Conservation (phyloP, 1,284 basidiomycete genomes). For the Testicularia cyperi region DNA sequence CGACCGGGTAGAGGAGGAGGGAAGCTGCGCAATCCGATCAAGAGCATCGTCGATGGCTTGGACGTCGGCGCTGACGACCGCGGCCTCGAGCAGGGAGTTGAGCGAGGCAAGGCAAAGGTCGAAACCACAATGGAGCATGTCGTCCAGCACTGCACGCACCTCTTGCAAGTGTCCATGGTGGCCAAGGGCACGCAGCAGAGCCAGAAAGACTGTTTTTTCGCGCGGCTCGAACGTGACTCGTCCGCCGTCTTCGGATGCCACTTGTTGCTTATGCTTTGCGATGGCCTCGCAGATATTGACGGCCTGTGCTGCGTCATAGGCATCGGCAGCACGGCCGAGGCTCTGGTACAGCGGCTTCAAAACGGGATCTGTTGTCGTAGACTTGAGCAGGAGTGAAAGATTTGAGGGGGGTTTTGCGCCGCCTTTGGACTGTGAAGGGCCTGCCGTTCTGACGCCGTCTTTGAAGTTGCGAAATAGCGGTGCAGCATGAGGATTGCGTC, state of each 20-base stretch:
- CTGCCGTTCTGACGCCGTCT: neutral
- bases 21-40: slow-evolving; percentile 10
- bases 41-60: slow-evolving; percentile 12
- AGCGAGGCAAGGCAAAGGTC: slow-evolving; percentile 26
- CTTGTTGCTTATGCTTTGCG: slow-evolving; percentile 15
- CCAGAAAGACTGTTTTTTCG: slow-evolving; percentile 24
- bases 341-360: slow-evolving; percentile 30
- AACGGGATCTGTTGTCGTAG: slow-evolving; percentile 13
- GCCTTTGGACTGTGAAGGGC: neutral
- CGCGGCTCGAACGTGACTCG: slow-evolving; percentile 7
- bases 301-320: slow-evolving; percentile 12
- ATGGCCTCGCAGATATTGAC: slow-evolving; percentile 14
- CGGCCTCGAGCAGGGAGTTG: slow-evolving; percentile 34
- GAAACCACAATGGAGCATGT: slow-evolving; percentile 32
- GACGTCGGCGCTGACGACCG: slow-evolving; percentile 18
- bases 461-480: slow-evolving; percentile 20
- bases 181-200: slow-evolving; percentile 24
- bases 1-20: neutral
- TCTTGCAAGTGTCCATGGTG: slow-evolving; percentile 27
- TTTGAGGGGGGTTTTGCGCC: neutral
- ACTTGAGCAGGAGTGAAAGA: slow-evolving; percentile 27
- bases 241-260: neutral
- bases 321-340: slow-evolving; percentile 13
- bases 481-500: slow-evolving; percentile 20
- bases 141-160: slow-evolving; percentile 16